Percentiles rank a stretch among this genome's conserved stretches.
These are phyloP conservation scores for Besnoitia besnoiti DNA, from an alignment of 169 alveolate genomes.

Conservation along the genomic window DNA sequence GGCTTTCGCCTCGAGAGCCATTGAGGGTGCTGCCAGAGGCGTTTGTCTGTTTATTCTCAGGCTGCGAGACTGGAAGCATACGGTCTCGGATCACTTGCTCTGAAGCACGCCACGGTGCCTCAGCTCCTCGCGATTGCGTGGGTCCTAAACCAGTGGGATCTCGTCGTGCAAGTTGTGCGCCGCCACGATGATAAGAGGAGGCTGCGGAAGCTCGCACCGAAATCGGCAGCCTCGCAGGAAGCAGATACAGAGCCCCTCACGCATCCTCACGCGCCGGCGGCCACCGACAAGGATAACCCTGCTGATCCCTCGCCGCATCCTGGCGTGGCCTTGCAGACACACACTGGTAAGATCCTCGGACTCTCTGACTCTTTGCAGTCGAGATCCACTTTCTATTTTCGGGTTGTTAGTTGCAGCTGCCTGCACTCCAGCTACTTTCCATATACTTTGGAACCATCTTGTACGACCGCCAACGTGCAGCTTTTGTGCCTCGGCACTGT, in stretches of 20 bases:
- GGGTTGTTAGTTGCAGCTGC: too few species aligned
- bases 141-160: conserved; percentile 41
- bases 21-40: background rate
- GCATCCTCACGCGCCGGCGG: background rate
- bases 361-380: too few species aligned
- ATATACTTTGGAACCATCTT: too few species aligned
- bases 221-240: background rate
- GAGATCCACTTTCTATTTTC: too few species aligned
- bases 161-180: conserved; percentile 23
- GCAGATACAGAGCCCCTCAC: background rate
- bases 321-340: background rate
- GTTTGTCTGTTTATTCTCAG: background rate
- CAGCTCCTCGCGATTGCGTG: conserved; percentile 56
- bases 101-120: conserved; percentile 50
- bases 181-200: conserved; percentile 28
- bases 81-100: conserved; percentile 26
- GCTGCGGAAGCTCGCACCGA: background rate
- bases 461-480: too few species aligned
- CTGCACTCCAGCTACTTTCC: too few species aligned
- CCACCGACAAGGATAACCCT: background rate
- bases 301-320: background rate
- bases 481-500: too few species aligned
- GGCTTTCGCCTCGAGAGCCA: too few species aligned
- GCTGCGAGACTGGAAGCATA: conserved; percentile 5
- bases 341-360: background rate